Evolutionary conservation across 2,329 filamentous ascomycete species (phyloP).

Genomic region (Aureobasidium sp.): DNA sequence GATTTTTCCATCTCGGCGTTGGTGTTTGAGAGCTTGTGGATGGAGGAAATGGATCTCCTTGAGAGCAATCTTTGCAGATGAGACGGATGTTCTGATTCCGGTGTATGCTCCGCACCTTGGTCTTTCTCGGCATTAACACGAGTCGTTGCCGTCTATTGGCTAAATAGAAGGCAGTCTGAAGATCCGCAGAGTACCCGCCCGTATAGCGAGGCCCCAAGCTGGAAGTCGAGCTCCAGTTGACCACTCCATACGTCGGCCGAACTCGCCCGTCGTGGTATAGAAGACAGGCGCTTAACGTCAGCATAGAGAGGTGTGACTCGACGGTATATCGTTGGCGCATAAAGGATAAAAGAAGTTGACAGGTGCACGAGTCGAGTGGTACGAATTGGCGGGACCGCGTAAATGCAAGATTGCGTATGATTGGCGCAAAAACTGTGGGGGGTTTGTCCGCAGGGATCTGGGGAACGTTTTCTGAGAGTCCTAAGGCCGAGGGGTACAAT

Average conservation of each 20-base stretch:
- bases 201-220: neutral
- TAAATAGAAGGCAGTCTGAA: neutral
- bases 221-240: neutral
- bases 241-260: neutral
- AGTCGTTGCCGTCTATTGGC: neutral
- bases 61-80: neutral
- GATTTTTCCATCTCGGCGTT: neutral
- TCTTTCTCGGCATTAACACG: neutral
- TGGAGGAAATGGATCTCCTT: neutral
- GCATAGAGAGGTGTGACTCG: neutral
- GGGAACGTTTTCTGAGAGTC: neutral
- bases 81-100: neutral
- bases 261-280: neutral
- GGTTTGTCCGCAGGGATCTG: neutral
- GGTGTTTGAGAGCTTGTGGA: neutral
- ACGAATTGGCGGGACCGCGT: neutral
- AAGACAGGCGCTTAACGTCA: neutral
- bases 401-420: conserved; percentile 9
- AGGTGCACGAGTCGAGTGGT: neutral
- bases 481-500: neutral
- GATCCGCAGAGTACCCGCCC: neutral
- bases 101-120: neutral
- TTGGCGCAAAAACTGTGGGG: conserved; percentile 10
- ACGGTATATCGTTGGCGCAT: neutral
- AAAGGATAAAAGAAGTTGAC: neutral